A percentile compares a stretch with the other conserved stretches of the same genome.
phyloP scores from a whole-genome alignment of 2,329 filamentous ascomycete species.

The Trichoderma hamatum region DNA sequence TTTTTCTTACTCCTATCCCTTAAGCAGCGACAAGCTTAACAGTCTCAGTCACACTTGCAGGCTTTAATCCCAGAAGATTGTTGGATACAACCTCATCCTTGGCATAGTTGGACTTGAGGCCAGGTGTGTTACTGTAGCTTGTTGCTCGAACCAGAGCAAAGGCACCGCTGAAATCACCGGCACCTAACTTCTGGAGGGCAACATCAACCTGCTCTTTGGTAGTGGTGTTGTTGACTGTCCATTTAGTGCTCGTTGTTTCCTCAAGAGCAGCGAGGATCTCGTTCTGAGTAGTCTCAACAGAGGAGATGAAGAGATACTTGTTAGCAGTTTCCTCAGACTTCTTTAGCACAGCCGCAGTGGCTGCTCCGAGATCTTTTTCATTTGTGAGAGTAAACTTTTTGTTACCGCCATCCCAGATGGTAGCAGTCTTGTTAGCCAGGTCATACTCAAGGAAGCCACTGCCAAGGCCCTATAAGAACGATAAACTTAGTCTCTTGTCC shows the following conservation, averaged over 20 bases:
- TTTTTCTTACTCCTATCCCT: neutral
- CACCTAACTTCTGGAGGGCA: slow-evolving; percentile 17
- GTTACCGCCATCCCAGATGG: slow-evolving; percentile 28
- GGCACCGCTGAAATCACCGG: slow-evolving; percentile 27
- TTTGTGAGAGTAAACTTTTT: slow-evolving; percentile 30
- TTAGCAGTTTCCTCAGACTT: slow-evolving; percentile 53
- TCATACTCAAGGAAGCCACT: slow-evolving; percentile 30
- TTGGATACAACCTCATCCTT: slow-evolving; percentile 28
- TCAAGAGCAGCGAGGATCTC: slow-evolving; percentile 30
- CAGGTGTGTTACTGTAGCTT: slow-evolving; percentile 20
- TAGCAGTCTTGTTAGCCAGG: slow-evolving; percentile 24
- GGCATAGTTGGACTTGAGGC: slow-evolving; percentile 28
- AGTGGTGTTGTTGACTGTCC: slow-evolving; percentile 25
- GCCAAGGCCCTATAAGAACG: slow-evolving; percentile 18
- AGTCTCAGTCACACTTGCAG: neutral
- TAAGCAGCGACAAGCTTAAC: neutral
- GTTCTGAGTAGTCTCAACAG: slow-evolving; percentile 53
- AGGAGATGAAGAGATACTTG: slow-evolving; percentile 55
- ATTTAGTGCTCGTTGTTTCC: slow-evolving; percentile 26
- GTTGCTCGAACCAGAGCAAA: slow-evolving; percentile 29
- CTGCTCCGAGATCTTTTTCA: slow-evolving; percentile 44
- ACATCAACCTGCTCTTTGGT: slow-evolving; percentile 27
- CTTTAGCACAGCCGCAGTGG: slow-evolving; percentile 51
- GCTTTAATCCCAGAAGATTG: slow-evolving; percentile 14
- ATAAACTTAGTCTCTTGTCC: neutral